These are phyloP conservation scores for Ophiocytium majus DNA, from an alignment of 352 stramenopile genomes.

Conservation along the genomic window DNA sequence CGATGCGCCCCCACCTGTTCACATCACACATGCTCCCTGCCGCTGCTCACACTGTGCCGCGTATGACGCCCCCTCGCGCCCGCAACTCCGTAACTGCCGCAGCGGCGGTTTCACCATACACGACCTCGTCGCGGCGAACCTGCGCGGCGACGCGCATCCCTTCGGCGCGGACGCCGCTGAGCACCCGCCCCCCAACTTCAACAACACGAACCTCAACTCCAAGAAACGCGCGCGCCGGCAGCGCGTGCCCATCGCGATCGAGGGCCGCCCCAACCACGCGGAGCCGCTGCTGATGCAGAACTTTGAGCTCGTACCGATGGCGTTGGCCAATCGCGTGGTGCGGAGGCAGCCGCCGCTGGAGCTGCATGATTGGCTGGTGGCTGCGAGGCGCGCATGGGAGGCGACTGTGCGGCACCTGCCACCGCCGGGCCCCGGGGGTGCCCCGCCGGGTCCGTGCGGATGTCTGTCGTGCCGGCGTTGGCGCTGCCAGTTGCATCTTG, in stretches of 20 bases:
- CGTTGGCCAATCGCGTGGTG: conserved; percentile 56
- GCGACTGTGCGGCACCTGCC: conserved; percentile 21
- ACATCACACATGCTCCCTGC: no score
- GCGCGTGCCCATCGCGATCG: conserved; percentile 70
- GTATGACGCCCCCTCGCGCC: conserved; percentile 15
- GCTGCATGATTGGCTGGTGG: conserved; percentile 7
- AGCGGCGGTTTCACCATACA: conserved; percentile 61
- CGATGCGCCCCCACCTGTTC: no score
- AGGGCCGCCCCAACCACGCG: conserved; percentile 64
- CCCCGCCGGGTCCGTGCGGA: neutral
- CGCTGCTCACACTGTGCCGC: no score
- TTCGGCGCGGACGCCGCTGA: conserved; percentile 1
- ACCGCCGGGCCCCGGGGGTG: conserved; percentile 7
- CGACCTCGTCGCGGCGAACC: conserved; percentile 66
- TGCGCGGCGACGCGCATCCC: no score
- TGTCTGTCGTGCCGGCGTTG: no score
- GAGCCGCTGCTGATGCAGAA: conserved; percentile 63
- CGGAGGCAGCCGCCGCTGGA: neutral
- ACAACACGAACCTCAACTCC: neutral
- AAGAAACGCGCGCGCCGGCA: neutral
- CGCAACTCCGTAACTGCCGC: conserved; percentile 18
- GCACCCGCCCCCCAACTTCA: conserved; percentile 44
- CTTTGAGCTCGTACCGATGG: conserved; percentile 66
- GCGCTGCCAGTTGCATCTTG: no score
- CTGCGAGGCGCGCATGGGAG: conserved; percentile 27